A percentile compares a stretch with the other conserved stretches of the same genome.
Evolutionary conservation across 2,329 filamentous ascomycete genomes (phyloP).

Genomic region (Ophiosphaerella herpotricha): DNA sequence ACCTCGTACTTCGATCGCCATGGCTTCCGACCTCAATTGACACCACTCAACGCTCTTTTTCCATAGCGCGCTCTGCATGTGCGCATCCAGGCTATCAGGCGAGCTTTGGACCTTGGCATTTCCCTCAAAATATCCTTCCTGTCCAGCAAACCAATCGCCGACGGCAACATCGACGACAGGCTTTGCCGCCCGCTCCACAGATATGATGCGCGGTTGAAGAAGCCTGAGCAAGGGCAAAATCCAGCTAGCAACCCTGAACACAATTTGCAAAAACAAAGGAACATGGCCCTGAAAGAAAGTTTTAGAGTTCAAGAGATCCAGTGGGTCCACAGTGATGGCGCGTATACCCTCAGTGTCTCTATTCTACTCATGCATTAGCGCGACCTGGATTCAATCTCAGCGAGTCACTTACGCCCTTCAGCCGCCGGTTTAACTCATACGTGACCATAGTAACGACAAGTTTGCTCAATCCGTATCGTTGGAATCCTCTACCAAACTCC

Average conservation of each 20-base stretch:
- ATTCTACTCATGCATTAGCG: conserved; percentile 17
- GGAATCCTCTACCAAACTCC: conserved; percentile 48
- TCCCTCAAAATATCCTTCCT: conserved; percentile 44
- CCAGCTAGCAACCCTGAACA: conserved; percentile 33
- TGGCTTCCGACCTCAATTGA: conserved; percentile 9
- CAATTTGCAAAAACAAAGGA: conserved; percentile 23
- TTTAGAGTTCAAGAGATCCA: conserved; percentile 43
- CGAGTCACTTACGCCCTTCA: conserved; percentile 31
- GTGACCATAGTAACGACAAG: conserved; percentile 48
- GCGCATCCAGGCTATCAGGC: conserved; percentile 35
- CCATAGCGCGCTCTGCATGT: conserved; percentile 42
- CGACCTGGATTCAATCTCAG: not conserved
- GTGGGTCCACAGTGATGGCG: conserved; percentile 42
- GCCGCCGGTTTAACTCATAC: conserved; percentile 47
- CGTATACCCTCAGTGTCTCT: conserved; percentile 31
- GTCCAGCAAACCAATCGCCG: conserved; percentile 28
- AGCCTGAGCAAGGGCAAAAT: conserved; percentile 34
- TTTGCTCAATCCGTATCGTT: conserved; percentile 53
- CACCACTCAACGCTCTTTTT: conserved; percentile 42
- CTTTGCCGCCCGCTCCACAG: conserved; percentile 33
- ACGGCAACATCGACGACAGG: conserved; percentile 38
- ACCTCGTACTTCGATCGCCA: conserved; percentile 8
- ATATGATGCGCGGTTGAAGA: conserved; percentile 38
- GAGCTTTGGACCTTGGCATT: conserved; percentile 36
- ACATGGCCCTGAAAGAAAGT: conserved; percentile 42